A percentile compares a stretch with the other conserved stretches of the same genome.
phyloP scores from a whole-genome alignment of 2,329 filamentous ascomycete genomes.

The Alternaria incomplexa region DNA sequence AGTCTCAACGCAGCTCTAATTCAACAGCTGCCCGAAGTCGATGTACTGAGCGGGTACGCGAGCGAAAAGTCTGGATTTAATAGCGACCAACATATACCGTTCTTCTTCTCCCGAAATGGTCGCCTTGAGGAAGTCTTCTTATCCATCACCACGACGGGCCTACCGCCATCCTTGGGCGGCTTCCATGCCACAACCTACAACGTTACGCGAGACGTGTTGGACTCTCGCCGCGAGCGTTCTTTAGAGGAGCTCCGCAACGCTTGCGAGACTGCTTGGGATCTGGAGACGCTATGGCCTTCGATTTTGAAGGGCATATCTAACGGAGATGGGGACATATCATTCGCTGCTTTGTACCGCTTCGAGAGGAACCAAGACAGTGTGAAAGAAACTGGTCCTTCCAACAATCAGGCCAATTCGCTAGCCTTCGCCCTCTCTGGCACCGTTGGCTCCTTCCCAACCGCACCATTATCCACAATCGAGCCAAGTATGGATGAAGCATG shows the following conservation, averaged over 20 bases:
- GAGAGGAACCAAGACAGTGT: background rate
- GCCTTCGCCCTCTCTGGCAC: background rate
- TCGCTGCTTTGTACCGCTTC: background rate
- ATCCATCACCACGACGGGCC: background rate
- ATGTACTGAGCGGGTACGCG: rapidly evolving
- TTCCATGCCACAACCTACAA: background rate
- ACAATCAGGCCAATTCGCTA: background rate
- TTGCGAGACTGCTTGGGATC: background rate
- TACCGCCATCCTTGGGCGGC: background rate
- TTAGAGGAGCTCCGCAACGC: background rate
- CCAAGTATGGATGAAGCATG: background rate
- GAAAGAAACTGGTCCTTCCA: background rate
- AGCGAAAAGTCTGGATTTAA: background rate
- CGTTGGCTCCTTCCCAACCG: background rate
- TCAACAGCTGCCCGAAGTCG: background rate
- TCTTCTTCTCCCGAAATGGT: background rate
- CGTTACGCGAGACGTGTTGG: background rate
- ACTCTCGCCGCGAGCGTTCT: background rate
- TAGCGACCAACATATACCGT: background rate
- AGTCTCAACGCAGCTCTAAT: background rate
- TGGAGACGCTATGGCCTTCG: background rate
- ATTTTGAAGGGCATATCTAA: background rate
- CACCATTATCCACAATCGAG: background rate
- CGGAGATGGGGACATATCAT: background rate
- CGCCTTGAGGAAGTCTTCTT: background rate